Evolutionary conservation across 192 early-diverging fungal species (phyloP).

Genomic region (Backusella macrospora): DNA sequence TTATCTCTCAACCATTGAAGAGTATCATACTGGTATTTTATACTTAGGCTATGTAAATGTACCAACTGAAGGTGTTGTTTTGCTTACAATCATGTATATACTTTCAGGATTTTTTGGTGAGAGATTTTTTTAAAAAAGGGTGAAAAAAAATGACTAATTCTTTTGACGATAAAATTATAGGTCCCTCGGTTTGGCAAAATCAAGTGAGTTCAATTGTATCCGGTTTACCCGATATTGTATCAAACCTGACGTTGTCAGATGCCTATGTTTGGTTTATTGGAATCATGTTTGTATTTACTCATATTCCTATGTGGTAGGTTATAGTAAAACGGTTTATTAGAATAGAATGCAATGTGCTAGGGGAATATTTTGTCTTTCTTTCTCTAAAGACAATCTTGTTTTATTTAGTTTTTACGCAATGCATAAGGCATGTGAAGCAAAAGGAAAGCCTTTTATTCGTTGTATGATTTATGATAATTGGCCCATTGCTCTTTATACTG

Average conservation of each 20-base stretch:
- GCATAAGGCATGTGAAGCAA: constrained; percentile 47
- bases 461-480: constrained; percentile 61
- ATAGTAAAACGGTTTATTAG: background rate
- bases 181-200: constrained; percentile 11
- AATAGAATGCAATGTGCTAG: too few relatives aligned
- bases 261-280: constrained; percentile 30
- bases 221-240: background rate
- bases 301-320: constrained; percentile 42
- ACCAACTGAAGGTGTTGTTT: constrained; percentile 86
- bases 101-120: constrained; percentile 63
- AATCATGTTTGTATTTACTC: constrained; percentile 33
- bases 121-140: background rate
- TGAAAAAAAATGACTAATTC: background rate
- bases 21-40: constrained; percentile 87
- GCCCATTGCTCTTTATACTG: constrained; percentile 63
- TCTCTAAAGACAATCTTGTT: background rate
- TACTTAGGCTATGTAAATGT: constrained; percentile 83
- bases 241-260: constrained; percentile 6
- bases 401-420: constrained; percentile 39
- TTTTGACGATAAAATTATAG: background rate
- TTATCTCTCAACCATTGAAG: constrained; percentile 90
- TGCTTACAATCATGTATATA: constrained; percentile 61
- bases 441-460: constrained; percentile 60
- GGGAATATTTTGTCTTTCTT: background rate
- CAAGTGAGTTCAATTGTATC: background rate